Evolutionary conservation across 306 rosid genomes (phyloP).

Genomic region (Ziziphus jujuba): DNA sequence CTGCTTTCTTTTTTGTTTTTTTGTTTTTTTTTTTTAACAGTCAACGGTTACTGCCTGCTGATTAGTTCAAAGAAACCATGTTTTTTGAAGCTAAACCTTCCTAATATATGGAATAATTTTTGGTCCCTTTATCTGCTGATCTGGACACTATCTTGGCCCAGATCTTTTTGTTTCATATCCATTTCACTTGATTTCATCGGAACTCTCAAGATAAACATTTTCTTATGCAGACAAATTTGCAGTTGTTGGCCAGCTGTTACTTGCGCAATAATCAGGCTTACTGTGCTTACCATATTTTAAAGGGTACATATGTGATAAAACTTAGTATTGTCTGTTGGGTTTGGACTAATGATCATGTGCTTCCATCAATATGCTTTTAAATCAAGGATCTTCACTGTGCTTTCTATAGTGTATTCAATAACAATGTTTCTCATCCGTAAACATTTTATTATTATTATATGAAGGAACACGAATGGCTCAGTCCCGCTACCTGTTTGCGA

Average conservation of each 20-base stretch:
- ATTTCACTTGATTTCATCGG: neutral
- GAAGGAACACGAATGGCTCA: conserved; percentile 94
- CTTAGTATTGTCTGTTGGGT: conserved; percentile 7
- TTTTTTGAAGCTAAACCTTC: conserved; percentile 5
- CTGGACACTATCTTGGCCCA: neutral
- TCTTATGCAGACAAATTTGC: conserved; percentile 70
- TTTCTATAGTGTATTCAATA: conserved; percentile 8
- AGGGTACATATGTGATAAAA: conserved; percentile 49
- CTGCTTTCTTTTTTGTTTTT: too few relatives aligned
- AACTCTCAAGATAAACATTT: neutral
- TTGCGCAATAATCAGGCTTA: conserved; percentile 83
- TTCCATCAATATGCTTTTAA: conserved; percentile 10
- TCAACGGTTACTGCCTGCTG: too few relatives aligned
- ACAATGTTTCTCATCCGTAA: conserved; percentile 31
- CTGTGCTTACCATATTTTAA: conserved; percentile 86
- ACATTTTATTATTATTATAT: conserved; percentile 32
- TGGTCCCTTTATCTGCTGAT: too few relatives aligned
- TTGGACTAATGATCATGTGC: conserved; percentile 1
- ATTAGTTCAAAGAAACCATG: conserved; percentile 8
- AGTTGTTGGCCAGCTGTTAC: conserved; percentile 85
- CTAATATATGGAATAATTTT: too few relatives aligned
- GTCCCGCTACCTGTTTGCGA: conserved; percentile 98
- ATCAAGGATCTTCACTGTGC: neutral
- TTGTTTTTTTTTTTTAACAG: too few relatives aligned
- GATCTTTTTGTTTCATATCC: neutral